A percentile compares a stretch with the other conserved stretches of the same genome.
These are phyloP conservation scores for Linnemannia zychae DNA, from an alignment of 192 early-diverging fungal species.

Conservation along the genomic window DNA sequence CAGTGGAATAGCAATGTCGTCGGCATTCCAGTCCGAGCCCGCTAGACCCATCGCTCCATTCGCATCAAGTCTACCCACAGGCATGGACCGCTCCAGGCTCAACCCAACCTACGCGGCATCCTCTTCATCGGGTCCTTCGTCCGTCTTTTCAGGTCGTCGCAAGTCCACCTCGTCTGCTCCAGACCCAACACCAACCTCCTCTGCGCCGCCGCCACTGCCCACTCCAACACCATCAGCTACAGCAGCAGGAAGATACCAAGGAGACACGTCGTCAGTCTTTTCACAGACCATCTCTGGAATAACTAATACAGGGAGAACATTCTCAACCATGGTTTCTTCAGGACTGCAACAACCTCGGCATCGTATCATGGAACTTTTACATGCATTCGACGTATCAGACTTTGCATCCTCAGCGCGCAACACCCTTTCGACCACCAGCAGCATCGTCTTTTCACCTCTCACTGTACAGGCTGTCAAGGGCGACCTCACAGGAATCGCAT, in stretches of 20 bases:
- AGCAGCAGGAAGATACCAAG: neutral
- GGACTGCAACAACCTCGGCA: constrained; percentile 50
- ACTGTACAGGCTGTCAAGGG: constrained; percentile 64
- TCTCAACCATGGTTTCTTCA: constrained; percentile 39
- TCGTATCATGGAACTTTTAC: constrained; percentile 42
- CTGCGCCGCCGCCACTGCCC: neutral
- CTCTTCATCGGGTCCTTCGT: neutral
- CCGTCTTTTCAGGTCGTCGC: neutral
- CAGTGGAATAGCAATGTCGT: constrained; percentile 25
- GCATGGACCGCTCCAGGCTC: constrained; percentile 30
- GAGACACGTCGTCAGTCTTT: constrained; percentile 11
- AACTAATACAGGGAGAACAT: constrained; percentile 37
- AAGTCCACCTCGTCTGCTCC: constrained; percentile 12
- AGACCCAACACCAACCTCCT: constrained; percentile 1
- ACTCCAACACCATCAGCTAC: constrained; percentile 12
- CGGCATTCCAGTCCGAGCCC: constrained; percentile 43
- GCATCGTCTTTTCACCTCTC: constrained; percentile 68
- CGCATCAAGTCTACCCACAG: constrained; percentile 37
- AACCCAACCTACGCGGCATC: neutral
- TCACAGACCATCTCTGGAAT: constrained; percentile 54
- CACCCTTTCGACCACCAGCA: constrained; percentile 44
- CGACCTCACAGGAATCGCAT: constrained; percentile 62
- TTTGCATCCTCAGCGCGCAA: constrained; percentile 46
- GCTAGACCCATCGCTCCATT: constrained; percentile 37
- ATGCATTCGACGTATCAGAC: constrained; percentile 50